Conservation (phyloP, 495 filamentous ascomycete species). For the Aspergillus sclerotiicarbonarius region DNA sequence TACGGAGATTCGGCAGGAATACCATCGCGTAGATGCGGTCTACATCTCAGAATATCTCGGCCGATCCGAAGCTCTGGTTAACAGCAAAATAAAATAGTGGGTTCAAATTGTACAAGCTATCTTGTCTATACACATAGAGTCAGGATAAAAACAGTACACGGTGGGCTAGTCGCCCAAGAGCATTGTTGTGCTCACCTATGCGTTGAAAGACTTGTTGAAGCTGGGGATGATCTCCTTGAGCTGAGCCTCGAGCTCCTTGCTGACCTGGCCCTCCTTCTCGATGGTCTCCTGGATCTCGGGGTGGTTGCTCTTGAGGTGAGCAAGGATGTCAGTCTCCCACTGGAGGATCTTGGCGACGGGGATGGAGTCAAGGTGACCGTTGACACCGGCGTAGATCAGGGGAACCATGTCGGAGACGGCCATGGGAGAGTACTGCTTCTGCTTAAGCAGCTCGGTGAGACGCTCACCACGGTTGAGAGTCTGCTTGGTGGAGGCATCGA, state of each 20-base stretch:
- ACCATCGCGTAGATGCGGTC: conserved; percentile 11
- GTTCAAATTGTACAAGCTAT: conserved; percentile 57
- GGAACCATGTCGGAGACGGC: conserved; percentile 99
- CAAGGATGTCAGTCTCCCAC: conserved; percentile 93
- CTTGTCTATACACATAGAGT: conserved; percentile 54
- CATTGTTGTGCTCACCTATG: conserved; percentile 47
- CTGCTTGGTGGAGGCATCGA: conserved; percentile 98
- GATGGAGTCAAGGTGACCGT: conserved; percentile 84
- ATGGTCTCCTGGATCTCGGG: conserved; percentile 79
- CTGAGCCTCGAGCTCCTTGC: conserved; percentile 89
- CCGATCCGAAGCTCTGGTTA: conserved; percentile 22
- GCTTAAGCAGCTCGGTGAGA: conserved; percentile 98
- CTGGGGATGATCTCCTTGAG: conserved; percentile 72
- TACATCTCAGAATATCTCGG: conserved; percentile 20
- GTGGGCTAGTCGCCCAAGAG: conserved; percentile 34
- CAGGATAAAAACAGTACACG: conserved; percentile 43
- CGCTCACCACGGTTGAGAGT: conserved; percentile 98
- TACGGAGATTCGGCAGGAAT: conserved; percentile 19
- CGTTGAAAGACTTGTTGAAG: conserved; percentile 93
- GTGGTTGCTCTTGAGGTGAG: conserved; percentile 88
- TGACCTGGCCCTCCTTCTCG: conserved; percentile 92
- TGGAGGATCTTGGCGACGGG: conserved; percentile 82
- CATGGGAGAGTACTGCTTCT: conserved; percentile 99
- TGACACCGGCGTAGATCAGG: conserved; percentile 98
- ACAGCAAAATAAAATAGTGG: conserved; percentile 48